Evolutionary conservation across 2,329 filamentous ascomycete species (phyloP), one percentile per base, ranked within the genome.

Genomic region (Claviceps africana): DNA sequence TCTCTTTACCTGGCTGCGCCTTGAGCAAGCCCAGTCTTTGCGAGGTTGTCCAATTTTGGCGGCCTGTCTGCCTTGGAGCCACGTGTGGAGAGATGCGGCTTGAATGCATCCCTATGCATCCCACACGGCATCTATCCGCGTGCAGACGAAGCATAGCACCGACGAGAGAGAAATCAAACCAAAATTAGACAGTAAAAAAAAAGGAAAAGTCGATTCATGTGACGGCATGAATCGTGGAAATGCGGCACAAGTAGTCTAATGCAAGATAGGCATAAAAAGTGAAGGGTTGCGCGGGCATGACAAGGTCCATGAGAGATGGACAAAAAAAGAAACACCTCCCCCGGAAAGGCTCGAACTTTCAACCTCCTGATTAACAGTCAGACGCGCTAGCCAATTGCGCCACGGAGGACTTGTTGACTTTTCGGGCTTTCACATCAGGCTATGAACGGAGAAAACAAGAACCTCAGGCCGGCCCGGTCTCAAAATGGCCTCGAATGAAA

Each of bases 341-440:
- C 50, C 45, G 50, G 37, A 47, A 47, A 47, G 50, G 51, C 43
- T 51, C 22, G 50, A 51, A 50, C 48, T 50, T 50, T 50, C 48
- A 50, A 50, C 48, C 48, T 63, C 60, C 56, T 58, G 62, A 67
- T 67, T 77, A 77, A 77, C 74, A 77, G 74, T 77, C 74, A 72
- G 70, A 77, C 75, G 74, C 75, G 74, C 74, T 77, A 77, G 72
- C 74, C 75, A 76, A 74, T 62, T 71, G 68, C 57, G 68, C 68
- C 66, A 80, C 74, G 55, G 58, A 59, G 57, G 59, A 61, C 39
- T n/a, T 44, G 39, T 40, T 48, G 33, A 7, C 1, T 1, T 1
- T 2, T 1, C 1, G 0, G 1, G 0, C 1, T 1, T 9, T 21
- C 19, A 40, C 21, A 9, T 2, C 9, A 19, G 7, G n/a, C 0